These are phyloP conservation scores for Leptodontidium sp. DNA, from an alignment of 2,329 filamentous ascomycete genomes.

Conservation along the genomic window DNA sequence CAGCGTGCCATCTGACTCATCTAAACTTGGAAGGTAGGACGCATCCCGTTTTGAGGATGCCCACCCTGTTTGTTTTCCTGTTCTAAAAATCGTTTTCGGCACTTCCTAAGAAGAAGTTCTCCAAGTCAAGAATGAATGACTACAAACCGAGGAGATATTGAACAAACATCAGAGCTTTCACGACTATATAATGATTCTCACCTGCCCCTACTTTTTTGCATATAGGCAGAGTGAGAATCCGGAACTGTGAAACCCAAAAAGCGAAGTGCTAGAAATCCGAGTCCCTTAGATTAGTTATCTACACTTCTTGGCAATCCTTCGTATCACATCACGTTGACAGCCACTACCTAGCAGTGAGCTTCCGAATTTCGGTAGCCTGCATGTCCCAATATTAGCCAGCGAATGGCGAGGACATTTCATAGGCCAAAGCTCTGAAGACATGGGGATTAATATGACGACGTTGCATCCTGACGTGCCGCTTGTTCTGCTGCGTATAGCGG, in stretches of 20 bases:
- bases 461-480: background rate
- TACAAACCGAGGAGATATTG: background rate
- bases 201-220: background rate
- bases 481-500: background rate
- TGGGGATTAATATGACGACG: slow-evolving; percentile 2
- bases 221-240: background rate
- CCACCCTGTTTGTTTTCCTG: background rate
- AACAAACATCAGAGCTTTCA: no score
- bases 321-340: slow-evolving; percentile 7
- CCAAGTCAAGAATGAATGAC: background rate
- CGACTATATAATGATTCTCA: no score
- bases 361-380: background rate
- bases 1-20: slow-evolving; percentile 6
- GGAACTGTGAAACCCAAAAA: no score
- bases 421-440: background rate
- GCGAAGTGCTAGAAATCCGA: background rate
- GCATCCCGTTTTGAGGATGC: background rate
- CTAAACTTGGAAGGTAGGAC: slow-evolving; percentile 3
- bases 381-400: background rate
- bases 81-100: background rate
- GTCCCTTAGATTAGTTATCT: background rate
- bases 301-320: slow-evolving; percentile 2
- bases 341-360: background rate
- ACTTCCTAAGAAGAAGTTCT: background rate
- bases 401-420: background rate